Base-by-base conservation (phyloP, 2,329 filamentous ascomycete species). In the Ophioceras dolichostomum region DNA sequence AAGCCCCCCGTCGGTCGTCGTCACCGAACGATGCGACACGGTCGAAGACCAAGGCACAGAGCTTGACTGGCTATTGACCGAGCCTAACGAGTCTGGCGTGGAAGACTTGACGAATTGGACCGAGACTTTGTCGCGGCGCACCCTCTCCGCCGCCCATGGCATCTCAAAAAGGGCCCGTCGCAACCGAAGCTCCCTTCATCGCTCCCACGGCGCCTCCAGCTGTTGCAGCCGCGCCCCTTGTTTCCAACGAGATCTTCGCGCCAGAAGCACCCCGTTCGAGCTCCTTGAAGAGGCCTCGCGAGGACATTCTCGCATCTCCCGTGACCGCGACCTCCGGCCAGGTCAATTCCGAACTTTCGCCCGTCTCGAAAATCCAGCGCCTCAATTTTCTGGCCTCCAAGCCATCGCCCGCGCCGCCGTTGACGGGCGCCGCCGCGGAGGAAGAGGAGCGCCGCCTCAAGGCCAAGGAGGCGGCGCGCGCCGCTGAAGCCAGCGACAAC, bases 311-410 rank as follows among this genome's bases (percentile, higher is more conserved):
- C 19, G 52, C 58, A 19, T 59, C 60, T 39, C 55, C 60, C 28
- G 48, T 55, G 17, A 44, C 53, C 9, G 40, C 46, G 12, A 39
- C 49, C 35, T 45, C 53, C 37, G 40, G 47, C 43, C 37, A 45
- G 41, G 36, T 49, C 38, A 47, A 57, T 45, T 50, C 56, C 37
- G 59, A 67, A 36, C 55, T 62, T 14, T 73, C 70, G 19, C 70
- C 71, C n/a, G n/a, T n/a, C 5, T 60, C 65, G 36, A 75, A 76
- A 51, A 59, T 68, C 34, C 68, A 69, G 38, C 67, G 70, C 20
- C 57, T 73, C 17, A 64, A 62, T 33, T 45, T n/a, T n/a, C n/a
- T 46, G 36, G 51, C 51, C 46, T 65, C 46, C 47, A 44, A 60
- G 41, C 60, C 58, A 40, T 63, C 67, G 12, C 61, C 67, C 31